Percentiles rank a stretch among this genome's conserved stretches.
Evolutionary conservation across 257 asterid species (phyloP).

Genomic region (Solanum chiquidenum): DNA sequence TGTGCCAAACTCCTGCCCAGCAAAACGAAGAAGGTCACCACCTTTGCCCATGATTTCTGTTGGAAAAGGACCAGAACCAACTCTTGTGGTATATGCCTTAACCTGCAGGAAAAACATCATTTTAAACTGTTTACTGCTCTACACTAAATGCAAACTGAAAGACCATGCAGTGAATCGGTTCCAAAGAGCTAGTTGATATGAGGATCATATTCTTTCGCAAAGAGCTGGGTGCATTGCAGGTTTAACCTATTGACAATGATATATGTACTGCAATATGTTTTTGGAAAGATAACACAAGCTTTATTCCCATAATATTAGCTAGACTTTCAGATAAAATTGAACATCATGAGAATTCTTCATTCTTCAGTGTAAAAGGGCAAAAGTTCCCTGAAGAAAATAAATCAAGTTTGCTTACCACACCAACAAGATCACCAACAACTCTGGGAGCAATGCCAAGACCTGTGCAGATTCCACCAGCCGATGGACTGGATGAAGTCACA

Average conservation of each 20-base stretch:
- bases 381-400: background rate
- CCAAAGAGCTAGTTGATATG: background rate
- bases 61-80: constrained; percentile 96
- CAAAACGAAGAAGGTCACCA: constrained; percentile 71
- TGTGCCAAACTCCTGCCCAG: constrained; percentile 95
- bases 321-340: background rate
- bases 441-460: constrained; percentile 98
- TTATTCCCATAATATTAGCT: background rate
- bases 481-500: constrained; percentile 88
- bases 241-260: background rate
- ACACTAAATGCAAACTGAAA: background rate
- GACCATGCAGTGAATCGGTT: background rate
- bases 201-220: background rate
- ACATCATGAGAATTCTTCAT: background rate
- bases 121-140: background rate
- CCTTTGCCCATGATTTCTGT: constrained; percentile 76
- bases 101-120: constrained; percentile 35
- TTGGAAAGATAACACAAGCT: background rate
- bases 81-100: constrained; percentile 90
- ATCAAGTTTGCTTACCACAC: constrained; percentile 56
- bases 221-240: background rate
- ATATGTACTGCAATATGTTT: background rate
- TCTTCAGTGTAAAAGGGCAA: background rate
- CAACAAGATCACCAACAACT: constrained; percentile 76
- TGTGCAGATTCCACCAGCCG: constrained; percentile 95